Evolutionary conservation across 1,284 basidiomycete species (phyloP).

Genomic region (Sanguinoderma infundibulare): DNA sequence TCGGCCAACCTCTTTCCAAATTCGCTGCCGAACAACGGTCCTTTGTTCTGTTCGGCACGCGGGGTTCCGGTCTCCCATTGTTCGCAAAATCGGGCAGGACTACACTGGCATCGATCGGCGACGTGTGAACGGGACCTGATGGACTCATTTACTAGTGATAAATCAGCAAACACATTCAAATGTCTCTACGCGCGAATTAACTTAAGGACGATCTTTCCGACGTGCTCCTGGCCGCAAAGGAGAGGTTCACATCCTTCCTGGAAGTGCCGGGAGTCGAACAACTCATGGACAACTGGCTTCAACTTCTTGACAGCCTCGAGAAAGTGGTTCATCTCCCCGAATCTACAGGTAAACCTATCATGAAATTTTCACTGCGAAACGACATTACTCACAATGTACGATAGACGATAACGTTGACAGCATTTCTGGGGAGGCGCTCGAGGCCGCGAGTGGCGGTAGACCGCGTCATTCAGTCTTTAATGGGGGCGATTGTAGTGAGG

Average conservation of each 20-base stretch:
- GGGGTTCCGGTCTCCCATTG: too few species aligned
- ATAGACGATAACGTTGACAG: not conserved
- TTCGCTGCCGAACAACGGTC: too few species aligned
- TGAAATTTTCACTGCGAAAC: not conserved
- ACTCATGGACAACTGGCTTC: slow-evolving; percentile 44
- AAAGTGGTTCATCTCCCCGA: slow-evolving; percentile 44
- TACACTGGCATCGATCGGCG: not conserved
- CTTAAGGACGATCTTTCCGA: slow-evolving; percentile 28
- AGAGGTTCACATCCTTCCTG: slow-evolving; percentile 42
- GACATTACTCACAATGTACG: not conserved
- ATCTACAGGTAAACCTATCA: slow-evolving; percentile 16
- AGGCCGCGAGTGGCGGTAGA: too few species aligned
- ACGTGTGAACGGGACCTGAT: not conserved
- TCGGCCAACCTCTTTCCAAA: too few species aligned
- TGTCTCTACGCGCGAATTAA: not conserved
- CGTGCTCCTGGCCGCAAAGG: slow-evolving; percentile 41
- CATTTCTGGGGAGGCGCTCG: not conserved
- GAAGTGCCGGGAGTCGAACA: slow-evolving; percentile 44
- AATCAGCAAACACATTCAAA: not conserved
- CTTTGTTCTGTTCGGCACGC: too few species aligned
- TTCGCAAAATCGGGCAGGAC: not conserved
- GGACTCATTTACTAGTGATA: not conserved
- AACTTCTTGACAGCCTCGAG: slow-evolving; percentile 36
- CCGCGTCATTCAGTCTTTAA: too few species aligned
- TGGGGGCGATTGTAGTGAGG: too few species aligned